Evolutionary conservation across 2,329 filamentous ascomycete genomes (phyloP).

Genomic region (Achaetomium macrosporum): DNA sequence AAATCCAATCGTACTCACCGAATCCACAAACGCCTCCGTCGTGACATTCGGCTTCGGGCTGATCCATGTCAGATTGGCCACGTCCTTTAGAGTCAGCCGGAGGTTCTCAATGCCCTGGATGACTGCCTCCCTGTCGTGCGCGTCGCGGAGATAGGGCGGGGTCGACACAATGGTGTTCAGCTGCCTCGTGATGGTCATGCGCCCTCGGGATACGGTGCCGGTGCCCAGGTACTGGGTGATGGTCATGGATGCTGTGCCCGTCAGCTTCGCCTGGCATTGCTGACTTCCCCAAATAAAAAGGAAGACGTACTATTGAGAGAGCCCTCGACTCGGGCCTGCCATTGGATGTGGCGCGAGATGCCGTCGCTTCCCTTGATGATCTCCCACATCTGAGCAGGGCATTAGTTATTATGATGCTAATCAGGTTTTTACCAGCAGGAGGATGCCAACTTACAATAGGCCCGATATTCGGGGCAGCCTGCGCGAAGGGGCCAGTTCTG

Average conservation of each 20-base stretch:
- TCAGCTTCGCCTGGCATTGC: no score
- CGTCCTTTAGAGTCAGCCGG: constrained; percentile 45
- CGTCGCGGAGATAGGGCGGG: constrained; percentile 52
- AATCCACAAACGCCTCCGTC: constrained; percentile 50
- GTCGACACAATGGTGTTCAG: constrained; percentile 55
- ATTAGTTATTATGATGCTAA: no score
- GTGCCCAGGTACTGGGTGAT: constrained; percentile 58
- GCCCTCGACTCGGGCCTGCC: constrained; percentile 40
- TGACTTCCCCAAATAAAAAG: no score
- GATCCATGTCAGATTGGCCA: constrained; percentile 49
- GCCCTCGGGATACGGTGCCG: constrained; percentile 53
- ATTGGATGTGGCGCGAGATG: constrained; percentile 57
- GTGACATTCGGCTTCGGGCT: constrained; percentile 47
- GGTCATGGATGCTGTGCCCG: constrained; percentile 38
- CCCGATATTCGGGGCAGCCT: constrained; percentile 23
- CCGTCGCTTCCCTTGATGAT: constrained; percentile 52
- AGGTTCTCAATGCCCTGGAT: constrained; percentile 57
- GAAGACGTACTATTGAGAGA: constrained; percentile 23
- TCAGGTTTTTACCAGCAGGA: not conserved
- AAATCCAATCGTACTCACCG: no score
- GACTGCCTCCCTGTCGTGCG: constrained; percentile 56
- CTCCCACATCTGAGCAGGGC: constrained; percentile 41
- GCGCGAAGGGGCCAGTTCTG: constrained; percentile 20
- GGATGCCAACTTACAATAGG: constrained; percentile 16
- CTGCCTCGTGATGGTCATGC: constrained; percentile 52